Evolutionary conservation across 306 rosid species (phyloP).

Genomic region (Sechiopsis laciniata): DNA sequence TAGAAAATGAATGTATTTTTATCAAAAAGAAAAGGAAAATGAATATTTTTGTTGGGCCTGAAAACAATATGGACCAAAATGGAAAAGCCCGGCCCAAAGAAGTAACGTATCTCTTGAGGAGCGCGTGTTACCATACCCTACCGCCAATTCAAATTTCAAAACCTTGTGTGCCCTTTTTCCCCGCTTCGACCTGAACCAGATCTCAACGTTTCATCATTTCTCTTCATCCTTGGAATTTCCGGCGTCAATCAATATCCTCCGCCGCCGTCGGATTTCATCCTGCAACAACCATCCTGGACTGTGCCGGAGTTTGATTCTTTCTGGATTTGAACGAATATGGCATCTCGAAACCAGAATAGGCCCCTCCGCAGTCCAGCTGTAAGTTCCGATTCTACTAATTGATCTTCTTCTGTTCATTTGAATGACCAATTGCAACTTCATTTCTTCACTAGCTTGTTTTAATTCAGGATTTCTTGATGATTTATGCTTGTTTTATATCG

Average conservation of each 20-base stretch:
- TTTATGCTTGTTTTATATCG: background rate
- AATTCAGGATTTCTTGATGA: background rate
- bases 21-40: background rate
- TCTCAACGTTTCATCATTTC: slow-evolving; percentile 18
- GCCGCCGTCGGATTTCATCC: background rate
- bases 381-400: slow-evolving; percentile 22
- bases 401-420: background rate
- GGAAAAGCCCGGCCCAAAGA: slow-evolving; percentile 5
- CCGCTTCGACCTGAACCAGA: slow-evolving; percentile 18
- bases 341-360: slow-evolving; percentile 73
- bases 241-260: background rate
- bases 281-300: slow-evolving; percentile 1
- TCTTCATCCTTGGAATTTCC: background rate
- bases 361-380: slow-evolving; percentile 76
- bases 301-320: background rate
- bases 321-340: slow-evolving; percentile 35
- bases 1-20: too few species aligned
- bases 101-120: slow-evolving; percentile 19
- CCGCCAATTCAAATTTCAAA: slow-evolving; percentile 26
- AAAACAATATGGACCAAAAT: background rate
- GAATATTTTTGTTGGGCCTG: background rate
- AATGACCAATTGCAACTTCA: background rate
- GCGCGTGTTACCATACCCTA: background rate
- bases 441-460: background rate
- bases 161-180: slow-evolving; percentile 13